Base-by-base conservation (phyloP, 495 filamentous ascomycete species). In the Penicillium parvum region DNA sequence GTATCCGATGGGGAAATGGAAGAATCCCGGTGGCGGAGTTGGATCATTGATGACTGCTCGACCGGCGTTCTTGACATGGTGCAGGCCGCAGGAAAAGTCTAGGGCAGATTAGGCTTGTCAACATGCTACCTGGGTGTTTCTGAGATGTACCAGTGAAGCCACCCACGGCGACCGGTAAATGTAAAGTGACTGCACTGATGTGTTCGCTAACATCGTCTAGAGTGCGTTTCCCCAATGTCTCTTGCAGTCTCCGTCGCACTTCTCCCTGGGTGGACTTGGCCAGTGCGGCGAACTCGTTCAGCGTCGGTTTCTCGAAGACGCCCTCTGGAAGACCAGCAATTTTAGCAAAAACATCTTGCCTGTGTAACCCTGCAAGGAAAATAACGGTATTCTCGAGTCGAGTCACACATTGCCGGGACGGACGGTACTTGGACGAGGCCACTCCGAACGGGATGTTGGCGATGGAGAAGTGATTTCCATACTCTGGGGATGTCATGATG, bases 381-480 rank as follows among this genome's bases (percentile, higher is more conserved):
- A 63, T 53, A 16, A 61, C 55, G 11, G 43, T 48, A 33, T 59
- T 60, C 17, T 63, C 27, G 10, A 63, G 43, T 23, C 54, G 57
- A 40, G 57, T 64, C 16, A 52, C 59, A 43, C 56, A 57, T 57
- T 59, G 60, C 3, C 72, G 79, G 26, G 55, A 55, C 1, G 68
- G 57, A 53, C 80, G 66, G 7, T 50, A 40, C 4, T 68, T 39
- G 2, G 81, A 86, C 14, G 71, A 76, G 50, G 91, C 82, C 47
- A 94, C 81, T 43, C 88, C 88, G 60, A 90, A 91, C 6, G 89
- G 89, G 45, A 95, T 81, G 62, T 96, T 95, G 49, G 77, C 67
- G 27, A 94, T 64, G 11, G 87, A 61, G 40, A 62, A 66, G 15
- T 61, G 60, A 22, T 44, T 47, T 28, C 39, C 47, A 26, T 58